Evolutionary conservation across 108 stramenopile species (phyloP).

Genomic region (Skeletonema tropicum): DNA sequence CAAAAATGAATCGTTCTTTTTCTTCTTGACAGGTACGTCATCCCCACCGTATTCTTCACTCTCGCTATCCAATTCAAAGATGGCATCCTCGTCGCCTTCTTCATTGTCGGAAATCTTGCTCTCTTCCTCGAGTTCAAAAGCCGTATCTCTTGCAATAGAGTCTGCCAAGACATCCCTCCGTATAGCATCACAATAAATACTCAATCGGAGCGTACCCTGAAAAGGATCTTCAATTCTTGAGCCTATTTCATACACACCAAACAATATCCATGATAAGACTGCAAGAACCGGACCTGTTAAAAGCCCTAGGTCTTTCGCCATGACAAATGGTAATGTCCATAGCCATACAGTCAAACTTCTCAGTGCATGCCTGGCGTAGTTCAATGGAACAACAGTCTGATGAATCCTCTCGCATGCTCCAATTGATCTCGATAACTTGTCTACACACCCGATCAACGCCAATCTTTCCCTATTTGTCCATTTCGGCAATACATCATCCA

Average conservation of each 20-base stretch:
- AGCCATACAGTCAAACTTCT: constrained; percentile 92
- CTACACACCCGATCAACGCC: constrained; percentile 72
- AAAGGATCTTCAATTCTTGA: constrained; percentile 96
- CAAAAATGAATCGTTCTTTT: background rate
- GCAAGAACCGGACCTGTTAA: constrained; percentile 84
- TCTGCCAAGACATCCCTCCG: constrained; percentile 86
- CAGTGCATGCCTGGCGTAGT: constrained; percentile 93
- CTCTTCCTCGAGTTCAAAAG: constrained; percentile 59
- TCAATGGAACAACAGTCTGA: constrained; percentile 94
- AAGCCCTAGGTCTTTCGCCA: constrained; percentile 80
- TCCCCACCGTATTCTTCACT: constrained; percentile 52
- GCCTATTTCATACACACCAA: constrained; percentile 95
- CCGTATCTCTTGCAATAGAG: constrained; percentile 74
- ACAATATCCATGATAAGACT: constrained; percentile 90
- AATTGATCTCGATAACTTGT: constrained; percentile 79
- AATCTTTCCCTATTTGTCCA: constrained; percentile 86
- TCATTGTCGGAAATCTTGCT: constrained; percentile 14
- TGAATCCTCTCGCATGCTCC: constrained; percentile 94
- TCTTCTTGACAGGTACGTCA: constrained; percentile 16
- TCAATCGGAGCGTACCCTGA: constrained; percentile 81
- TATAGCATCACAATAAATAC: constrained; percentile 83
- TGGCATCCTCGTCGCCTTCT: constrained; percentile 31
- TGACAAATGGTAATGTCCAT: constrained; percentile 86
- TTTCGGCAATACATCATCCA: constrained; percentile 65
- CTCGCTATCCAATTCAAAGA: constrained; percentile 48